A percentile compares a stretch with the other conserved stretches of the same genome.
phyloP scores from a whole-genome alignment of 768 basidiomycete species.

The Mycena rosella region DNA sequence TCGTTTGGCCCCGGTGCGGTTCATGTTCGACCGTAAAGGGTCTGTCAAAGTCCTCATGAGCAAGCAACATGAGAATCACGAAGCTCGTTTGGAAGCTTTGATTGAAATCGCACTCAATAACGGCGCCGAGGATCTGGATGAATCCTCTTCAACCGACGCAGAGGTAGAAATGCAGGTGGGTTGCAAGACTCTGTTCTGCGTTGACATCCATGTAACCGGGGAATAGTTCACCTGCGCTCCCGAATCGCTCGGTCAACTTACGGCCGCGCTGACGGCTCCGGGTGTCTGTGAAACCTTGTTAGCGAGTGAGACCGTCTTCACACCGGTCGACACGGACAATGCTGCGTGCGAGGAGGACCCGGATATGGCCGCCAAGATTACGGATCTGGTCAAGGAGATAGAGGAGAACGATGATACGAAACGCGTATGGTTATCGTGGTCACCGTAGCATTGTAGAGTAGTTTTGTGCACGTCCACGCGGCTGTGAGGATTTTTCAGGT shows the following conservation, averaged over 20 bases:
- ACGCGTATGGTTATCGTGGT: constrained; percentile 59
- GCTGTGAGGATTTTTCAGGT: not conserved
- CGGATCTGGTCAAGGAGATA: constrained; percentile 52
- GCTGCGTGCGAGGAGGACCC: constrained; percentile 46
- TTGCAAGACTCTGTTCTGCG: not conserved
- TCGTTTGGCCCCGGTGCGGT: constrained; percentile 58
- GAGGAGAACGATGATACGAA: constrained; percentile 60
- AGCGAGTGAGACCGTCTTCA: constrained; percentile 60
- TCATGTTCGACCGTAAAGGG: constrained; percentile 59
- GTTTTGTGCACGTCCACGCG: constrained; percentile 14
- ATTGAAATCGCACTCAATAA: constrained; percentile 52
- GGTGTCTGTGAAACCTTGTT: constrained; percentile 46
- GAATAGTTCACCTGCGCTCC: constrained; percentile 55
- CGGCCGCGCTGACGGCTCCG: constrained; percentile 47
- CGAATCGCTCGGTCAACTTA: constrained; percentile 51
- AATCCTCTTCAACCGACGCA: constrained; percentile 47
- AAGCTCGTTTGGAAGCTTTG: constrained; percentile 33
- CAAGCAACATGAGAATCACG: constrained; percentile 40
- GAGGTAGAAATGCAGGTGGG: constrained; percentile 52
- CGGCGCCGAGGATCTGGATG: constrained; percentile 57
- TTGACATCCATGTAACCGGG: not conserved
- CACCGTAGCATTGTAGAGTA: constrained; percentile 23
- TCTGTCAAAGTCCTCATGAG: constrained; percentile 53
- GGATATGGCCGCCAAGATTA: constrained; percentile 43
- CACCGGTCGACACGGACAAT: constrained; percentile 46